phyloP scores from a whole-genome alignment of 2,329 filamentous ascomycete species.

The Hypoxylon sp. region DNA sequence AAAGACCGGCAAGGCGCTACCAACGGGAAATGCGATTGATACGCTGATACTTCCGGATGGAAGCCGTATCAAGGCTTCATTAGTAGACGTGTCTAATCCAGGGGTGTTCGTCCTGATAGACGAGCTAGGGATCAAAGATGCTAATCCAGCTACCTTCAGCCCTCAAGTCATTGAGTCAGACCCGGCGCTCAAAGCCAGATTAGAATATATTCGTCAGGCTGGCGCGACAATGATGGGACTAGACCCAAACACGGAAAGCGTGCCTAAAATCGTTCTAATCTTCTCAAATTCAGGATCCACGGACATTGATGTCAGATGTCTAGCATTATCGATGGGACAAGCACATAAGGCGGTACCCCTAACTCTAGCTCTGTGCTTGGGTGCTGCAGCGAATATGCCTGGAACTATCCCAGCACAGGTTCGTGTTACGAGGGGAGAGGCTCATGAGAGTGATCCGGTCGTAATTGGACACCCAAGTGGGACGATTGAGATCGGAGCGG shows the following conservation, averaged over 20 bases:
- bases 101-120: slow-evolving; percentile 58
- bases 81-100: slow-evolving; percentile 61
- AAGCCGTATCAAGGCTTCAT: slow-evolving; percentile 54
- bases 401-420: slow-evolving; percentile 59
- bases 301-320: slow-evolving; percentile 60
- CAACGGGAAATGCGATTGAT: slow-evolving; percentile 58
- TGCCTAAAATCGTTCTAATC: slow-evolving; percentile 63
- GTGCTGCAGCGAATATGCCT: slow-evolving; percentile 57
- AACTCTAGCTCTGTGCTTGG: slow-evolving; percentile 60
- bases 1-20: slow-evolving; percentile 58
- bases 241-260: slow-evolving; percentile 56
- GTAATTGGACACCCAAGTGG: slow-evolving; percentile 65
- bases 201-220: slow-evolving; percentile 58
- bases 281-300: slow-evolving; percentile 41
- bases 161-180: slow-evolving; percentile 55
- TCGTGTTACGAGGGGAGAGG: slow-evolving; percentile 1
- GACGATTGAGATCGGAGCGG: slow-evolving; percentile 62
- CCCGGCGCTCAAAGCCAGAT: slow-evolving; percentile 49
- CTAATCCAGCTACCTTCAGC: slow-evolving; percentile 29
- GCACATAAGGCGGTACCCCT: slow-evolving; percentile 62
- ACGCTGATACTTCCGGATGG: slow-evolving; percentile 51
- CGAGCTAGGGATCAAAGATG: slow-evolving; percentile 51
- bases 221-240: slow-evolving; percentile 60
- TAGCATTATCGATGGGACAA: slow-evolving; percentile 64
- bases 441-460: slow-evolving; percentile 46